These are phyloP conservation scores for Exophiala viscosa DNA, from an alignment of 2,329 filamentous ascomycete species.

Conservation along the genomic window DNA sequence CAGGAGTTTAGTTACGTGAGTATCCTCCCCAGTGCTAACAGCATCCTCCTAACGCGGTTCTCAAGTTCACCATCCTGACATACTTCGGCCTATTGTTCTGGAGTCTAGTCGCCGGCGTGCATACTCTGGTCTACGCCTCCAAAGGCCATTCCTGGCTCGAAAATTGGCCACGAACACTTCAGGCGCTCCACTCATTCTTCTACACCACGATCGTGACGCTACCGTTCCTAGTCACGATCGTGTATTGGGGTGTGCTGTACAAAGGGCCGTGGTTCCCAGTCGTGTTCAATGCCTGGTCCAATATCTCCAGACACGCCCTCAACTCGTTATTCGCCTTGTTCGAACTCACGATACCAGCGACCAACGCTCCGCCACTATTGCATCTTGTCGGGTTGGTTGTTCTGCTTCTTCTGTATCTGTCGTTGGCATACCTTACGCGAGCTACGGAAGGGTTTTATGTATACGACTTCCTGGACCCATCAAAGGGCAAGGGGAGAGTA, in stretches of 20 bases:
- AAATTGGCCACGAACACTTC: conserved; percentile 58
- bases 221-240: conserved; percentile 66
- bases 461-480: conserved; percentile 72
- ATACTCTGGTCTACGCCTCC: conserved; percentile 65
- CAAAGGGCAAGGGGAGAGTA: conserved; percentile 51
- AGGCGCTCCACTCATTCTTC: conserved; percentile 61
- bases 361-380: conserved; percentile 58
- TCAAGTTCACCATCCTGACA: conserved; percentile 67
- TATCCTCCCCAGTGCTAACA: too few relatives aligned
- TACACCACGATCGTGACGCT: conserved; percentile 62
- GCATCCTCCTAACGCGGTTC: too few relatives aligned
- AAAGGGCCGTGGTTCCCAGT: conserved; percentile 48
- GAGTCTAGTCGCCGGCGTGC: conserved; percentile 62
- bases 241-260: conserved; percentile 67
- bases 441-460: conserved; percentile 69
- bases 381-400: conserved; percentile 66
- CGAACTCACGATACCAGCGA: conserved; percentile 68
- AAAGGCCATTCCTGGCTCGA: conserved; percentile 52
- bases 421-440: conserved; percentile 68
- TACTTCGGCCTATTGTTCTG: conserved; percentile 84
- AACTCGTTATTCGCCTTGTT: conserved; percentile 72
- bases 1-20: conserved; percentile 63
- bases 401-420: conserved; percentile 69
- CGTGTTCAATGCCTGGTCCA: conserved; percentile 54
- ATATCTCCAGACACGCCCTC: conserved; percentile 68